phyloP scores from a whole-genome alignment of 441 rosid genomes.

The Bocquillonia castaneifolia region DNA sequence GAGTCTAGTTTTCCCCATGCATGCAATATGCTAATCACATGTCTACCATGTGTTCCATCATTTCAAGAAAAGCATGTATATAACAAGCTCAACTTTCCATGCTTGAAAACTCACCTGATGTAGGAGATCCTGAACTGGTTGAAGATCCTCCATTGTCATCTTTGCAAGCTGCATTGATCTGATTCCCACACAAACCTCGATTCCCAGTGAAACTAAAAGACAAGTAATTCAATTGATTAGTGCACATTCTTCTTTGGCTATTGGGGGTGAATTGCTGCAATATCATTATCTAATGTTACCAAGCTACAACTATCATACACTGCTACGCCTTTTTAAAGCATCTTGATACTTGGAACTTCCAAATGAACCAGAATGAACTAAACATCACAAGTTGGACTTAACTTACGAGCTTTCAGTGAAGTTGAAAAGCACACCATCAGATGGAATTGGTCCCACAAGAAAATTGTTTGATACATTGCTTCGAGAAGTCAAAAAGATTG shows the following conservation, averaged over 20 bases:
- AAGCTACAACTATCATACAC: too few species aligned
- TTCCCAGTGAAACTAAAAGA: conserved; percentile 73
- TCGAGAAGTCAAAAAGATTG: conserved; percentile 27
- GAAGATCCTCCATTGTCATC: conserved; percentile 49
- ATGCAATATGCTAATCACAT: neutral
- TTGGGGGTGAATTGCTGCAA: neutral
- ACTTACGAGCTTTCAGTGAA: conserved; percentile 77
- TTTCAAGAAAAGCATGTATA: neutral
- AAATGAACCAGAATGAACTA: conserved; percentile 8
- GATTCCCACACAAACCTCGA: conserved; percentile 80
- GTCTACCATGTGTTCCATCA: neutral
- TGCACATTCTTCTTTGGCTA: conserved; percentile 6
- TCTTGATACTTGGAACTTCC: too few species aligned
- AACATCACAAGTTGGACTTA: conserved; percentile 38
- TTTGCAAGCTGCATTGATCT: conserved; percentile 56
- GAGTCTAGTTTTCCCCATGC: neutral
- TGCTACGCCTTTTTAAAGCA: too few species aligned
- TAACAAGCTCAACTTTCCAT: conserved; percentile 10
- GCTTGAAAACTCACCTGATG: conserved; percentile 39
- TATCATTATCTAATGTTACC: neutral
- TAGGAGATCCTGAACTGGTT: conserved; percentile 37
- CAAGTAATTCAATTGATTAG: conserved; percentile 26
- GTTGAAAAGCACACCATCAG: conserved; percentile 57
- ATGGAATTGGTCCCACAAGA: conserved; percentile 77
- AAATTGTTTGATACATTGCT: conserved; percentile 91